phyloP scores from a whole-genome alignment of 2,329 filamentous ascomycete genomes.

The Hypoxylon sp. region DNA sequence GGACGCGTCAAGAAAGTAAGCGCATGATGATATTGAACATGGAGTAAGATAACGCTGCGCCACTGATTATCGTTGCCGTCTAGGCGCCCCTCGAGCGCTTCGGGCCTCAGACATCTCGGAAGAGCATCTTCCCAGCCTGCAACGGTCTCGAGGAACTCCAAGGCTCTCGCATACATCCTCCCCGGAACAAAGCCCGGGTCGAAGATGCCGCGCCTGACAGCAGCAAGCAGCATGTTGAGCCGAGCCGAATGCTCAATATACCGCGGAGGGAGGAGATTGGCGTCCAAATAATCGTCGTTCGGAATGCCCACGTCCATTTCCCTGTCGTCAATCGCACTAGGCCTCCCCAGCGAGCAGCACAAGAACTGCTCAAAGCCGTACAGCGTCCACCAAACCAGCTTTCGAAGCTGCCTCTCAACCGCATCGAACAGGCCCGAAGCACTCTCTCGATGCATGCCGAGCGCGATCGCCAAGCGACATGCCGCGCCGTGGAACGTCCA shows the following conservation, averaged over 20 bases:
- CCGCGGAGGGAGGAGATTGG: constrained; percentile 44
- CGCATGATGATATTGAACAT: constrained; percentile 50
- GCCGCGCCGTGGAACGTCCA: constrained; percentile 60
- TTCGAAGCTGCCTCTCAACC: constrained; percentile 50
- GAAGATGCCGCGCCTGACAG: constrained; percentile 52
- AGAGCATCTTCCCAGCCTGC: constrained; percentile 44
- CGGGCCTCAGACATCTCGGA: constrained; percentile 36
- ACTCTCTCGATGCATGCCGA: constrained; percentile 61
- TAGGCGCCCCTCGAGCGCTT: constrained; percentile 17
- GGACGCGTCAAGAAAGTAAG: constrained; percentile 51
- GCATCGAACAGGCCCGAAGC: constrained; percentile 56
- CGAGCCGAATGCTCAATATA: constrained; percentile 45
- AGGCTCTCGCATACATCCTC: constrained; percentile 39
- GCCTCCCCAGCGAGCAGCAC: constrained; percentile 53
- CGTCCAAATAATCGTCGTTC: constrained; percentile 48
- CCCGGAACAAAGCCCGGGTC: constrained; percentile 37
- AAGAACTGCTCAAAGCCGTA: constrained; percentile 54
- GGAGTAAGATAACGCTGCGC: constrained; percentile 48
- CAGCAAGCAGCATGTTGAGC: constrained; percentile 48
- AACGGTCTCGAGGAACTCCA: constrained; percentile 45
- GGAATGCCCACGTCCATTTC: constrained; percentile 51
- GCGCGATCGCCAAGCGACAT: constrained; percentile 60
- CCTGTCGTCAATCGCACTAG: constrained; percentile 52
- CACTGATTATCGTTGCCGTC: constrained; percentile 41
- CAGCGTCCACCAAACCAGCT: constrained; percentile 54